These are phyloP conservation scores for Falciphora oryzae DNA, from an alignment of 2,329 filamentous ascomycete genomes.

Conservation along the genomic window DNA sequence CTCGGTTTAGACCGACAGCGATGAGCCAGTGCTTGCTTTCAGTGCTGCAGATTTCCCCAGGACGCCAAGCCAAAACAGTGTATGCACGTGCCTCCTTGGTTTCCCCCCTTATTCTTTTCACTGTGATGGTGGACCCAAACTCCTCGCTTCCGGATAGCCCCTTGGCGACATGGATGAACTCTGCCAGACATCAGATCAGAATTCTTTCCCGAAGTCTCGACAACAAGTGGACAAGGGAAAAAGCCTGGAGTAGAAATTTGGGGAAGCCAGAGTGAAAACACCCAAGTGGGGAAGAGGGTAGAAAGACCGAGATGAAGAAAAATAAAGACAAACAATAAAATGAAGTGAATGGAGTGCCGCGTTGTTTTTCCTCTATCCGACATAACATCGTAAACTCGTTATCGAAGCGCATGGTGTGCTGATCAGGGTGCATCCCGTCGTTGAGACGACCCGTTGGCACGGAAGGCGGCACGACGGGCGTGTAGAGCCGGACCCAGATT, in stretches of 20 bases:
- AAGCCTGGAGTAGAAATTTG: neutral
- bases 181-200: neutral
- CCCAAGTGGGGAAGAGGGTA: neutral
- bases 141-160: neutral
- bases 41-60: neutral
- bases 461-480: neutral
- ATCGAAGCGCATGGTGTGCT: neutral
- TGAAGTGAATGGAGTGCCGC: neutral
- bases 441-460: no score
- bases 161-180: neutral
- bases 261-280: neutral
- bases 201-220: neutral
- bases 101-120: neutral
- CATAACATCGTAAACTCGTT: slow-evolving; percentile 10
- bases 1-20: neutral
- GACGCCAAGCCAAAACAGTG: neutral
- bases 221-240: neutral
- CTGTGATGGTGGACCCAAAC: slow-evolving; percentile 1
- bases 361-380: slow-evolving; percentile 4
- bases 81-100: neutral
- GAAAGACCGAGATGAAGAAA: slow-evolving; percentile 2
- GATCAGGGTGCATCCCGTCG: neutral
- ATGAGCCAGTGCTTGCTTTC: neutral
- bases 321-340: slow-evolving; percentile 2
- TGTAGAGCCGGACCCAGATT: neutral